Evolutionary conservation across 1,284 basidiomycete species (phyloP).

Genomic region (Papiliotrema nemorosa): DNA sequence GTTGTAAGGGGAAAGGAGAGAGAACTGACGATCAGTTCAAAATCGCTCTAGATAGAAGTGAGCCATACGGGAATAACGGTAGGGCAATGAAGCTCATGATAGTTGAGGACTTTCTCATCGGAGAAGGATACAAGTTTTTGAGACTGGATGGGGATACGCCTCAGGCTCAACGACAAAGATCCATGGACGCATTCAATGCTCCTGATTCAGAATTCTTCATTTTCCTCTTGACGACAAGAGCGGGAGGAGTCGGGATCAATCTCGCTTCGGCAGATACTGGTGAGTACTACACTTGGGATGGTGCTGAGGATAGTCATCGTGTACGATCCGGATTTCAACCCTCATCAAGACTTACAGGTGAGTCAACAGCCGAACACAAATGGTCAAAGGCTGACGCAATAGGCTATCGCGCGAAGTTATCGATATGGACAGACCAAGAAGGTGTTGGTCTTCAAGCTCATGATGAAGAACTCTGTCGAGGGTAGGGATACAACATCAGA

Average conservation of each 20-base stretch:
- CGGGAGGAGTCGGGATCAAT: conserved; percentile 95
- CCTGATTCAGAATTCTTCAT: conserved; percentile 82
- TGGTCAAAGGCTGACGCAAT: too few species aligned
- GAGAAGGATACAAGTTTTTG: conserved; percentile 84
- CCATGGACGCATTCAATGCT: conserved; percentile 90
- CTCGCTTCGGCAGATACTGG: conserved; percentile 55
- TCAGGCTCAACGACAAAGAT: conserved; percentile 80
- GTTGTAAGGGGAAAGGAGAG: not conserved
- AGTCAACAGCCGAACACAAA: too few species aligned
- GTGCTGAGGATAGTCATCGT: conserved; percentile 69
- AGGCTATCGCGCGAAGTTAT: conserved; percentile 88
- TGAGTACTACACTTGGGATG: conserved; percentile 27
- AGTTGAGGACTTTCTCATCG: conserved; percentile 87
- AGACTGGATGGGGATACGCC: conserved; percentile 90
- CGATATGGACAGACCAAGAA: conserved; percentile 51
- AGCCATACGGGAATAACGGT: conserved; percentile 10
- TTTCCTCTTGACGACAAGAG: conserved; percentile 88
- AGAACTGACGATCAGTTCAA: conserved; percentile 64
- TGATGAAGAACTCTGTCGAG: conserved; percentile 85
- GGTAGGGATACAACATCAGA: conserved; percentile 52
- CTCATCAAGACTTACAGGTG: conserved; percentile 59
- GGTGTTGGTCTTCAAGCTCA: conserved; percentile 84
- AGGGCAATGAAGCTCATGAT: not conserved
- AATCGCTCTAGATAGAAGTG: conserved; percentile 74
- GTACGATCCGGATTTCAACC: conserved; percentile 91